A percentile compares a stretch with the other conserved stretches of the same genome.
These are phyloP conservation scores for Mycena amicta DNA, from an alignment of 768 basidiomycete genomes.

Conservation along the genomic window DNA sequence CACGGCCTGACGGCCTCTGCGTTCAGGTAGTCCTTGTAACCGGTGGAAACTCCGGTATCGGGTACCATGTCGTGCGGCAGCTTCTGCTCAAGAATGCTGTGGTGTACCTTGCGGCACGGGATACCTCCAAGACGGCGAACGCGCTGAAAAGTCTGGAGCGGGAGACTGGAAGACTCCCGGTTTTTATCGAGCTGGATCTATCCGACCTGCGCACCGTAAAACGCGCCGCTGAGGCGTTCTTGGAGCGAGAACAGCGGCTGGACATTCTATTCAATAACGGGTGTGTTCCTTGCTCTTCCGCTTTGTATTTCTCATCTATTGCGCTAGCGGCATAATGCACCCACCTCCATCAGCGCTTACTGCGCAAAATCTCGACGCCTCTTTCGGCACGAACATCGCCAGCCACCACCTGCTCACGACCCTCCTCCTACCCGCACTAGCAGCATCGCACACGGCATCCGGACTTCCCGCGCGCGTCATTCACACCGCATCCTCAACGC, in stretches of 20 bases:
- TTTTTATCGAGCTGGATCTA: slow-evolving; percentile 30
- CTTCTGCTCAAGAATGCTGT: too few relatives aligned
- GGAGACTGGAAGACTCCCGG: slow-evolving; percentile 30
- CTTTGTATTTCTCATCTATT: not conserved
- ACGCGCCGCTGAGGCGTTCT: slow-evolving; percentile 29
- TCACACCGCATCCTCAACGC: slow-evolving; percentile 20
- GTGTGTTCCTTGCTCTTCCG: not conserved
- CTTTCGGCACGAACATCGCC: slow-evolving; percentile 20
- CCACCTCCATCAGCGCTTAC: slow-evolving; percentile 25
- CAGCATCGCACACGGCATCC: slow-evolving; percentile 16
- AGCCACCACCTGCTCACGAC: slow-evolving; percentile 17
- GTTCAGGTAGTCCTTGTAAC: too few relatives aligned
- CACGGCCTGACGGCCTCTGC: not conserved
- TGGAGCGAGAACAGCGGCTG: slow-evolving; percentile 20
- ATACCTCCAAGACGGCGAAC: slow-evolving; percentile 12
- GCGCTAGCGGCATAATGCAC: slow-evolving; percentile 28
- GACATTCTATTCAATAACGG: too few relatives aligned
- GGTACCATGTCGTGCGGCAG: slow-evolving; percentile 43
- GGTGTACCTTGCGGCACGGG: slow-evolving; percentile 31
- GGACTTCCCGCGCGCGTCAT: slow-evolving; percentile 31
- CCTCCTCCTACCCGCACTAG: slow-evolving; percentile 20
- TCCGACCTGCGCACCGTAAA: slow-evolving; percentile 30
- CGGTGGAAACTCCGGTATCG: slow-evolving; percentile 42
- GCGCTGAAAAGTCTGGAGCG: slow-evolving; percentile 30
- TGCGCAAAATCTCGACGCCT: slow-evolving; percentile 22